Evolutionary conservation across 441 rosid genomes (phyloP), one percentile per base, ranked within the genome.

Genomic region (Manihot esculenta): DNA sequence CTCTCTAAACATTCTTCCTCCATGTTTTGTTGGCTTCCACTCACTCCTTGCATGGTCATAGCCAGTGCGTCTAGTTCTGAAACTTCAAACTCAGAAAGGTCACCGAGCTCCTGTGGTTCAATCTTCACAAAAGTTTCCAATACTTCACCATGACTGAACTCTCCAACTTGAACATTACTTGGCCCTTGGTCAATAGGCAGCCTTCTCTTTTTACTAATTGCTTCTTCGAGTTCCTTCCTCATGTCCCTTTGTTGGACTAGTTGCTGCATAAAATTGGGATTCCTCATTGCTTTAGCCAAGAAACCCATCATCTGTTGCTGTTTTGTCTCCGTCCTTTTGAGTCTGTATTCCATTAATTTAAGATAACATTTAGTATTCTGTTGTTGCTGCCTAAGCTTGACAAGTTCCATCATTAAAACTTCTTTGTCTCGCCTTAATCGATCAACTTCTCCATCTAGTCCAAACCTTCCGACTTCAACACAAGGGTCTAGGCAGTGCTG

Each of bases 291-390:
- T 23, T 85, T 86, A 24, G 93, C 97, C 69, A 91, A 76, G 93
- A 94, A 94, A 30, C 80, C 74, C 97, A 86, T 87, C 96, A 89
- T 85, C 18, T 84, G 91, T 53, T 77, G 85, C 76, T 94, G 97
- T 74, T 84, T 94, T 15, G 79, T 74, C 76, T 95, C 98, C 0
- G 89, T 88, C 67, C 74, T 87, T 66, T 76, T 85, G 21, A 92
- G 84, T 63, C 85, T 91, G 70, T 87, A 82, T 76, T 92, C 93
- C 90, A 95, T 78, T 45, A 63, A 27, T 48, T 83, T 88, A 62
- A 94, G 84, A 77, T 74, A 78, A 54, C 71, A 79, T 79, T 78
- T 89, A 3, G 90, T 84, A 72, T 49, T 83, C 82, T 88, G 91
- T 72, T 92, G 97, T 68, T 89, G 96, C 58, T 90, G 96, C 61